A percentile compares a stretch with the other conserved stretches of the same genome.
These are phyloP conservation scores for Aspergillus aculeatus DNA, from an alignment of 2,329 filamentous ascomycete genomes.

Conservation along the genomic window DNA sequence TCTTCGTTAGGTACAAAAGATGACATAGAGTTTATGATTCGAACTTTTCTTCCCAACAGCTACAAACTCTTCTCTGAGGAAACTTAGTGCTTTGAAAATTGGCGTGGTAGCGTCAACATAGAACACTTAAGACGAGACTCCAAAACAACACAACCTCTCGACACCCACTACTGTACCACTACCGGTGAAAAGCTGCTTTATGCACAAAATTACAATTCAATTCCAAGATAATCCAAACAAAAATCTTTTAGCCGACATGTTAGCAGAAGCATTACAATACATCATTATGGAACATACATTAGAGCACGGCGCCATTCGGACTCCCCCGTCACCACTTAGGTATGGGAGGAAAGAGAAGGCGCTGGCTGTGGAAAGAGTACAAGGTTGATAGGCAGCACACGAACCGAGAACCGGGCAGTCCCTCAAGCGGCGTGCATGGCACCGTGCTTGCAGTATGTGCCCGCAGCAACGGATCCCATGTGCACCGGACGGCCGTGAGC, in stretches of 20 bases:
- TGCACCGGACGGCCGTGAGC: slow-evolving; percentile 27
- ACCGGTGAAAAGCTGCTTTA: background rate
- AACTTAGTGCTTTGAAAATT: no score
- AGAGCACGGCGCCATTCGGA: background rate
- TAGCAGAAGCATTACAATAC: background rate
- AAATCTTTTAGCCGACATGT: background rate
- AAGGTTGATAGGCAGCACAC: background rate
- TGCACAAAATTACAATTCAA: background rate
- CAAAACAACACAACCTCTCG: no score
- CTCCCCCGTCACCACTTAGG: background rate
- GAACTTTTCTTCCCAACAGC: no score
- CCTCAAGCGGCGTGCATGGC: slow-evolving; percentile 15
- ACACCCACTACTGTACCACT: no score
- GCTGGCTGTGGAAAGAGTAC: no score
- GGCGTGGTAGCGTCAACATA: no score
- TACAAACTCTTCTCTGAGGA: no score
- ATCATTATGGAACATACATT: background rate
- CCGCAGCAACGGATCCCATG: slow-evolving; percentile 42
- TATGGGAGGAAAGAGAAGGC: no score
- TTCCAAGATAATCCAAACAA: background rate
- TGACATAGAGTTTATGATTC: no score
- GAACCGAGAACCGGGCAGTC: background rate
- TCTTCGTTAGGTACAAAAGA: background rate
- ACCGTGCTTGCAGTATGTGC: slow-evolving; percentile 35
- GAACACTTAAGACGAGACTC: no score